These are phyloP conservation scores for Amanita rubescens DNA, from an alignment of 768 basidiomycete species.

Conservation along the genomic window DNA sequence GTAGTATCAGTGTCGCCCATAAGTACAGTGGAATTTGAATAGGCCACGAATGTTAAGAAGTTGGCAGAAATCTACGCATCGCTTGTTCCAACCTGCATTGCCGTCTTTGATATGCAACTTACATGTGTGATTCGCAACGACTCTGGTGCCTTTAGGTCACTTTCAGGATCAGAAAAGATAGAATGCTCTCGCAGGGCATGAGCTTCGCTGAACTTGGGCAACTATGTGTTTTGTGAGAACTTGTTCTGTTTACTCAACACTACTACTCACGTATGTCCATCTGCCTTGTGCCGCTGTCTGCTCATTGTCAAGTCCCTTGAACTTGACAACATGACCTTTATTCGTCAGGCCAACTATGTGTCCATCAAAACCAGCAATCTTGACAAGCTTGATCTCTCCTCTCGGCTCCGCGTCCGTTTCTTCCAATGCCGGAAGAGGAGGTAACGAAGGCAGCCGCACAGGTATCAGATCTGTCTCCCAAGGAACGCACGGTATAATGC, in stretches of 20 bases:
- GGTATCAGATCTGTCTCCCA: slow-evolving; percentile 56
- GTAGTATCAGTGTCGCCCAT: slow-evolving; percentile 52
- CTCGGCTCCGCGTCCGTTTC: slow-evolving; percentile 19
- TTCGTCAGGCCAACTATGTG: slow-evolving; percentile 77
- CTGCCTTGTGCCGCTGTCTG: slow-evolving; percentile 26
- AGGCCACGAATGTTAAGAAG: slow-evolving; percentile 74
- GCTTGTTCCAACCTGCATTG: slow-evolving; percentile 6
- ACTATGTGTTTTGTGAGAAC: slow-evolving; percentile 29
- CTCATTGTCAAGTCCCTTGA: slow-evolving; percentile 39
- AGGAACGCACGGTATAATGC: slow-evolving; percentile 50
- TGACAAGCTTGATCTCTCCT: slow-evolving; percentile 45
- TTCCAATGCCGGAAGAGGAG: slow-evolving; percentile 46
- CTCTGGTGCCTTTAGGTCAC: slow-evolving; percentile 26
- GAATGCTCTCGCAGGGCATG: slow-evolving; percentile 39
- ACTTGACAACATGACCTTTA: slow-evolving; percentile 68
- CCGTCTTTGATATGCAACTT: slow-evolving; percentile 18
- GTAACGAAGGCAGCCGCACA: slow-evolving; percentile 49
- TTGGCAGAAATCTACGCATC: slow-evolving; percentile 74
- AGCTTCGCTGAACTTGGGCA: slow-evolving; percentile 67
- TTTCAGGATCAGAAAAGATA: slow-evolving; percentile 30
- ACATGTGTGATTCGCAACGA: slow-evolving; percentile 74
- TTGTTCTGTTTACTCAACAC: not conserved
- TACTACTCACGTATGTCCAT: slow-evolving; percentile 71
- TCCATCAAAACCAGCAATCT: slow-evolving; percentile 74
- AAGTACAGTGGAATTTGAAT: slow-evolving; percentile 73